phyloP scores from a whole-genome alignment of 345 rosid species.

The Salix dunnii region DNA sequence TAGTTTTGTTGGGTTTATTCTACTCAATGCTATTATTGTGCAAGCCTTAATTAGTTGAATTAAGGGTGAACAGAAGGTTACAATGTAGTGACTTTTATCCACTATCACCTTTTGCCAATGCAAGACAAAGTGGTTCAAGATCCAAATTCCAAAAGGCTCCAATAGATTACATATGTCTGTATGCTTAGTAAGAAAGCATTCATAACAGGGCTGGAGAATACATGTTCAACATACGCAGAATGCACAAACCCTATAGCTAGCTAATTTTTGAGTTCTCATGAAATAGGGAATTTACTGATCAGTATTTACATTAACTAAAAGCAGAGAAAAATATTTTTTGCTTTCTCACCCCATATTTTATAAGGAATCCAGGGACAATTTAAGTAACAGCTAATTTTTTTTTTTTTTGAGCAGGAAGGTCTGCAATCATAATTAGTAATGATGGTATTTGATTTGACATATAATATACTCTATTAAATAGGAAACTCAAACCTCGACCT shows the following conservation, averaged over 20 bases:
- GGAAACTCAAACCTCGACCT: background rate
- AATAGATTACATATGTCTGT: background rate
- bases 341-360: background rate
- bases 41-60: background rate
- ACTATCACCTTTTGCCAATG: background rate
- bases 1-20: background rate
- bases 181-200: background rate
- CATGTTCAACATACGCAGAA: background rate
- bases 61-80: background rate
- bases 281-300: background rate
- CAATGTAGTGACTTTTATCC: background rate
- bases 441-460: background rate
- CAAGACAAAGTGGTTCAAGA: background rate
- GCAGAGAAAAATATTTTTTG: background rate
- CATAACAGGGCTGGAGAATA: background rate
- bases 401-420: background rate
- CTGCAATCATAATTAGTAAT: background rate
- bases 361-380: background rate
- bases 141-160: background rate
- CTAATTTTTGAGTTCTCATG: background rate
- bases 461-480: background rate
- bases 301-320: background rate
- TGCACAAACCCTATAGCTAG: background rate
- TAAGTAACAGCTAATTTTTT: background rate
- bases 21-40: background rate